phyloP scores from a whole-genome alignment of 768 basidiomycete species.

The Russula earlei region DNA sequence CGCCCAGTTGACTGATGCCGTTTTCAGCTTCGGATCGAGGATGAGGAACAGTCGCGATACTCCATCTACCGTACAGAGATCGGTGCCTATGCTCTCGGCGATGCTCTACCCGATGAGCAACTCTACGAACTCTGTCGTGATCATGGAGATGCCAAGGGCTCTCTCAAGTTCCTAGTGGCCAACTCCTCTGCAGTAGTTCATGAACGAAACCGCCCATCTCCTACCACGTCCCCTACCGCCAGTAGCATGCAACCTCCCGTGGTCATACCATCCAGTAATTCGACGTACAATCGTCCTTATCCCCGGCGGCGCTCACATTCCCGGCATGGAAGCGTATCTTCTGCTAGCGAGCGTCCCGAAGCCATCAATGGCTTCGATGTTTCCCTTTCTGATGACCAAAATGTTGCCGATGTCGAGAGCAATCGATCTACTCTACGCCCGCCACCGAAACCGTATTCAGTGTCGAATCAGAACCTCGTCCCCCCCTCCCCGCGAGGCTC shows the following conservation, averaged over 20 bases:
- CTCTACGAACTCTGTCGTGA: constrained; percentile 65
- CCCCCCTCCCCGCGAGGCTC: constrained; percentile 12
- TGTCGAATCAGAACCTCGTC: constrained; percentile 29
- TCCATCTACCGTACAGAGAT: constrained; percentile 86
- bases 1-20: constrained; percentile 5
- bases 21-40: constrained; percentile 62
- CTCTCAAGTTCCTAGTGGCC: constrained; percentile 77
- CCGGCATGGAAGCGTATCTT: constrained; percentile 63
- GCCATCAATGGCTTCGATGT: constrained; percentile 59
- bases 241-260: constrained; percentile 48
- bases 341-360: constrained; percentile 53
- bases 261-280: constrained; percentile 30
- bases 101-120: constrained; percentile 59
- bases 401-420: constrained; percentile 45
- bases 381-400: constrained; percentile 46
- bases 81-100: constrained; percentile 64
- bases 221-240: constrained; percentile 30
- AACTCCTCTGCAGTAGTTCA: constrained; percentile 53
- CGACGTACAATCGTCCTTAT: constrained; percentile 42
- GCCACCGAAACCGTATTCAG: constrained; percentile 27
- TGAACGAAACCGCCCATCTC: constrained; percentile 34
- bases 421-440: constrained; percentile 35
- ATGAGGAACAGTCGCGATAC: constrained; percentile 71
- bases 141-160: constrained; percentile 66
- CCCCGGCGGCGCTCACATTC: constrained; percentile 27